phyloP scores from a whole-genome alignment of 2,329 filamentous ascomycete genomes.

The Talaromyces piceae region DNA sequence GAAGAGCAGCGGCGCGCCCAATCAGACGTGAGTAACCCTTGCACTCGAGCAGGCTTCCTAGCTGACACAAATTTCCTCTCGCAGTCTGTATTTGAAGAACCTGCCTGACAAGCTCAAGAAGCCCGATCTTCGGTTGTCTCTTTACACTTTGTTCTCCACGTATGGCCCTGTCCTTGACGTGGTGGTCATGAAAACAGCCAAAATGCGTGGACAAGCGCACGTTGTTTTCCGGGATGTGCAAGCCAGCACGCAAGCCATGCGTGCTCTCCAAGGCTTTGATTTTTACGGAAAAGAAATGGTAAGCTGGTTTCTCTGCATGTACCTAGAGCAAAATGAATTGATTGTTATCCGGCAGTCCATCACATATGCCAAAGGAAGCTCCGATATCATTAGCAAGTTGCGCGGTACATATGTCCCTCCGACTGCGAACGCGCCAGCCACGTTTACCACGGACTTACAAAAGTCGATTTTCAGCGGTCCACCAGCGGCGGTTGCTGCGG shows the following conservation, averaged over 20 bases:
- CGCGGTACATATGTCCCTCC: constrained; percentile 76
- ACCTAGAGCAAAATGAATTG: constrained; percentile 5
- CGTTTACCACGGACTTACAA: constrained; percentile 61
- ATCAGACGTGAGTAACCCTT: constrained; percentile 59
- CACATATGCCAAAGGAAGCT: constrained; percentile 82
- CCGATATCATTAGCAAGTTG: constrained; percentile 79
- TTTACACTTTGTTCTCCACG: constrained; percentile 91
- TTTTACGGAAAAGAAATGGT: constrained; percentile 85
- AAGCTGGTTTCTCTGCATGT: constrained; percentile 28
- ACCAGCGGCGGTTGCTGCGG: constrained; percentile 36
- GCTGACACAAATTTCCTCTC: not conserved
- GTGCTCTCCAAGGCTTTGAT: constrained; percentile 73
- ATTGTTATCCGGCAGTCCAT: constrained; percentile 58
- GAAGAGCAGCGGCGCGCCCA: constrained; percentile 53
- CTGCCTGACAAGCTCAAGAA: constrained; percentile 88
- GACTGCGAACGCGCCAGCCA: constrained; percentile 43
- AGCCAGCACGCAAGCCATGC: constrained; percentile 88
- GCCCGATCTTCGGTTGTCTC: constrained; percentile 70
- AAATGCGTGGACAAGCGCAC: constrained; percentile 95
- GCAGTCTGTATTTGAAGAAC: constrained; percentile 80
- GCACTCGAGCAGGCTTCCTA: not conserved
- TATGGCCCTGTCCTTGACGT: constrained; percentile 91
- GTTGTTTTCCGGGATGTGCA: constrained; percentile 84
- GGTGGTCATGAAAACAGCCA: constrained; percentile 76
- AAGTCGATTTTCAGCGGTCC: constrained; percentile 71